Percentiles rank a stretch among this genome's conserved stretches.
These are phyloP conservation scores for Colletotrichum echinochloae DNA, from an alignment of 2,329 filamentous ascomycete species.

Conservation along the genomic window DNA sequence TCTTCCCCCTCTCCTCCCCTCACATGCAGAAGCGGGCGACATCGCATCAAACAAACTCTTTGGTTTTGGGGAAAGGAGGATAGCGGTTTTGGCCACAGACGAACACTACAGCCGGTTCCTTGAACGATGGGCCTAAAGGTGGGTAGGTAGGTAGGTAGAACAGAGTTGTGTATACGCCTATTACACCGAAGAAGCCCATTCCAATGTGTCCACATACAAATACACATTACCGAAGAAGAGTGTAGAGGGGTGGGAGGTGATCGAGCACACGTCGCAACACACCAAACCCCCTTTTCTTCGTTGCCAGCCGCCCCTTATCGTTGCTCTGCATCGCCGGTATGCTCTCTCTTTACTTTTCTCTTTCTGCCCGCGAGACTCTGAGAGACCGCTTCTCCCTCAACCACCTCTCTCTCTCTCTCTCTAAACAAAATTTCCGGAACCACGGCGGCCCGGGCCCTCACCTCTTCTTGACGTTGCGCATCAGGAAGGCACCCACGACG, in stretches of 20 bases:
- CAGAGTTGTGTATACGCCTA: conserved; percentile 34
- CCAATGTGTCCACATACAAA: conserved; percentile 34
- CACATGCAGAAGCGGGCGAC: too few species aligned
- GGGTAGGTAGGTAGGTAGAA: background rate
- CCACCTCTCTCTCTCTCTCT: conserved; percentile 1
- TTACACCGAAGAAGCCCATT: conserved; percentile 34
- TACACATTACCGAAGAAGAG: conserved; percentile 34
- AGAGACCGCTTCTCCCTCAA: background rate
- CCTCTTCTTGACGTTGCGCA: conserved; percentile 78
- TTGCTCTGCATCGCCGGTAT: background rate
- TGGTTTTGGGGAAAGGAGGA: too few species aligned
- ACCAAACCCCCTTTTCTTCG: background rate
- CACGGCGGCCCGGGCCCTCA: conserved; percentile 44
- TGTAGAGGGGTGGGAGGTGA: background rate
- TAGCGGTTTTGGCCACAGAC: background rate
- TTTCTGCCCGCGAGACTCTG: background rate
- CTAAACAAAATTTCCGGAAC: background rate
- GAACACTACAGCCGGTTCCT: background rate
- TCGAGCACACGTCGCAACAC: background rate
- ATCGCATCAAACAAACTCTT: too few species aligned
- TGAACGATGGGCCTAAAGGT: background rate
- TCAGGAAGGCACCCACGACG: conserved; percentile 88
- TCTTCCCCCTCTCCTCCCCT: too few species aligned
- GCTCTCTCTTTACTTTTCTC: background rate
- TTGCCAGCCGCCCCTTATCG: background rate